These are phyloP conservation scores for Komagataella mondaviorum DNA, from an alignment of 805 yeast genomes.

Conservation along the genomic window DNA sequence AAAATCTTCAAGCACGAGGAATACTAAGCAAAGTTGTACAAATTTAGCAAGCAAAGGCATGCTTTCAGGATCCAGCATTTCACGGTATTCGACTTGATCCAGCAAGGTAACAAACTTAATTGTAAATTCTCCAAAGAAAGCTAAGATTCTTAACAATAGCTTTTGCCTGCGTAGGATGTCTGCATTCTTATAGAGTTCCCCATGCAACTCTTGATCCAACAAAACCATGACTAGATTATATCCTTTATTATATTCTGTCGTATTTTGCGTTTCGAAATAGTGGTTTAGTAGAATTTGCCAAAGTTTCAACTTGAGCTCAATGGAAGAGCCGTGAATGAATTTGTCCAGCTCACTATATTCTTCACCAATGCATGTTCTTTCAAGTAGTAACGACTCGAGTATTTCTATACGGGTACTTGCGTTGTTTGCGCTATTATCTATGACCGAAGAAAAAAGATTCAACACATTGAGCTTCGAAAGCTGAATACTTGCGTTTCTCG, in stretches of 20 bases:
- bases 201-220: constrained; percentile 23
- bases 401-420: neutral
- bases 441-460: constrained; percentile 38
- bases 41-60: constrained; percentile 8
- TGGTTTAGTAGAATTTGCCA: constrained; percentile 63
- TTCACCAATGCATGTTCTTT: neutral
- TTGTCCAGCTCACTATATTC: constrained; percentile 31
- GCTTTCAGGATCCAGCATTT: neutral
- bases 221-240: constrained; percentile 37
- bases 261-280: constrained; percentile 22
- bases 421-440: neutral
- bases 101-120: constrained; percentile 19
- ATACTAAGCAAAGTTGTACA: constrained; percentile 31
- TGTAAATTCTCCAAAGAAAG: constrained; percentile 39
- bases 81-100: constrained; percentile 5
- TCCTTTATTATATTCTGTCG: constrained; percentile 28
- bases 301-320: constrained; percentile 52
- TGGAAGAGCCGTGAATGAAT: constrained; percentile 51
- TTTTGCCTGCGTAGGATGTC: constrained; percentile 22
- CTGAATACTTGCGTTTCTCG: constrained; percentile 39
- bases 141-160: constrained; percentile 33
- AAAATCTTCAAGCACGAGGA: constrained; percentile 40
- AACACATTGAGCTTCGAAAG: constrained; percentile 62
- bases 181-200: constrained; percentile 10
- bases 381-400: neutral